A percentile compares a stretch with the other conserved stretches of the same genome.
Conservation (phyloP, 2,329 filamentous ascomycete genomes). For the Talaromyces amestolkiae region DNA sequence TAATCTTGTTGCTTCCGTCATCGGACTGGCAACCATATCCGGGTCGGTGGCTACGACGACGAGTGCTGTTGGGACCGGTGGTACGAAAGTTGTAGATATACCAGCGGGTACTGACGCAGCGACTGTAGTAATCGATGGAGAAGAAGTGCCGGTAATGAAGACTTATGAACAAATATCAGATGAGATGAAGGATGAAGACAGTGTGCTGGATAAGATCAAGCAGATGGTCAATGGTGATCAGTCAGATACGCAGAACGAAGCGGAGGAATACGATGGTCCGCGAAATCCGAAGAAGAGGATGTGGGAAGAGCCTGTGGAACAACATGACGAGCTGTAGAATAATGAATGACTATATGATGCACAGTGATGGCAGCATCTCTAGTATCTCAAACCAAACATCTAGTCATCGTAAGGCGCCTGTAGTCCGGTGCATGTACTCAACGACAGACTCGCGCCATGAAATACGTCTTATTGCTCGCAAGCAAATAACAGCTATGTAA, state of each 20-base stretch:
- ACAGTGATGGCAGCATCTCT: background rate
- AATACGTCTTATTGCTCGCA: too few relatives aligned
- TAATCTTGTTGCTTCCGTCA: constrained; percentile 56
- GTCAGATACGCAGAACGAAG: background rate
- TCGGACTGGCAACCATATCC: constrained; percentile 51
- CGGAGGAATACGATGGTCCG: constrained; percentile 37
- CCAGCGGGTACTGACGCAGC: constrained; percentile 19
- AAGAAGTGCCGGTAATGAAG: constrained; percentile 19
- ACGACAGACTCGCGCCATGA: too few relatives aligned
- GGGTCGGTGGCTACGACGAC: constrained; percentile 27
- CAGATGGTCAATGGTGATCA: constrained; percentile 34
- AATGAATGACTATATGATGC: background rate
- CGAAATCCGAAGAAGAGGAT: constrained; percentile 51
- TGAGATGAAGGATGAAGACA: constrained; percentile 29
- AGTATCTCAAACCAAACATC: background rate
- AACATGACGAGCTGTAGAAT: constrained; percentile 34
- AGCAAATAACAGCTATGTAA: too few relatives aligned
- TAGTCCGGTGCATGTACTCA: background rate
- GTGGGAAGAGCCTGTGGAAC: constrained; percentile 43
- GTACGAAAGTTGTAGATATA: constrained; percentile 23
- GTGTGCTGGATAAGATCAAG: constrained; percentile 43
- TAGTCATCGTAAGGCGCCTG: background rate
- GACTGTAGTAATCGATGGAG: background rate
- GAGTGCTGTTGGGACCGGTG: constrained; percentile 20
- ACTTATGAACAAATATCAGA: constrained; percentile 24